These are phyloP conservation scores for Gnomoniopsis sp. DNA, from an alignment of 2,329 filamentous ascomycete species.

Conservation along the genomic window DNA sequence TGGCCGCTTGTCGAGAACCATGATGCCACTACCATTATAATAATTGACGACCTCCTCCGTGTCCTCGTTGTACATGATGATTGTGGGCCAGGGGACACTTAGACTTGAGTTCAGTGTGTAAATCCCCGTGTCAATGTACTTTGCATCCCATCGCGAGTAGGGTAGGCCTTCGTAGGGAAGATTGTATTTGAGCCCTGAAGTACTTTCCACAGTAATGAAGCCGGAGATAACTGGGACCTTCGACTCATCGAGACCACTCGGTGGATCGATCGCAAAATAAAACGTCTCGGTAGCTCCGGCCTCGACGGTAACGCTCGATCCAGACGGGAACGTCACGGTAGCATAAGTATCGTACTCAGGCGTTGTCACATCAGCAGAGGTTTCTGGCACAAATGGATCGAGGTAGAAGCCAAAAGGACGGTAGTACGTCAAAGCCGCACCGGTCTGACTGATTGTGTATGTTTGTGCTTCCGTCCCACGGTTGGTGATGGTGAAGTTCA, in stretches of 20 bases:
- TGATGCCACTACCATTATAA: background rate
- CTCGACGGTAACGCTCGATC: background rate
- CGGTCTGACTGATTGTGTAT: background rate
- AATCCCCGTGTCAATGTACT: background rate
- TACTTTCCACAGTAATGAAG: background rate
- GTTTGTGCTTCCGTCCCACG: background rate
- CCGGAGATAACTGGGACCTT: conserved; percentile 2
- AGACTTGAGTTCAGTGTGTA: background rate
- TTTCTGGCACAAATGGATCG: background rate
- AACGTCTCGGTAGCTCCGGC: background rate
- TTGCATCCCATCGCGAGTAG: background rate
- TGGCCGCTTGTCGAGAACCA: background rate
- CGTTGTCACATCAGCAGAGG: background rate
- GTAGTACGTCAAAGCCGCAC: background rate
- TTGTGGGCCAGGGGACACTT: background rate
- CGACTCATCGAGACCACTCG: background rate
- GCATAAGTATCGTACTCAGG: conserved; percentile 1
- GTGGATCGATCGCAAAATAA: background rate
- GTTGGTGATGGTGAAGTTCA: background rate
- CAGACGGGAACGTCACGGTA: background rate
- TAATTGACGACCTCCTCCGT: background rate
- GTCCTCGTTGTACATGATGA: background rate
- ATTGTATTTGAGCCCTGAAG: background rate
- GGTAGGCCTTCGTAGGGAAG: background rate
- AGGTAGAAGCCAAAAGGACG: background rate